Evolutionary conservation across 2,329 filamentous ascomycete genomes (phyloP), one percentile per base, ranked within the genome.

Genomic region (Shiraia sp.): DNA sequence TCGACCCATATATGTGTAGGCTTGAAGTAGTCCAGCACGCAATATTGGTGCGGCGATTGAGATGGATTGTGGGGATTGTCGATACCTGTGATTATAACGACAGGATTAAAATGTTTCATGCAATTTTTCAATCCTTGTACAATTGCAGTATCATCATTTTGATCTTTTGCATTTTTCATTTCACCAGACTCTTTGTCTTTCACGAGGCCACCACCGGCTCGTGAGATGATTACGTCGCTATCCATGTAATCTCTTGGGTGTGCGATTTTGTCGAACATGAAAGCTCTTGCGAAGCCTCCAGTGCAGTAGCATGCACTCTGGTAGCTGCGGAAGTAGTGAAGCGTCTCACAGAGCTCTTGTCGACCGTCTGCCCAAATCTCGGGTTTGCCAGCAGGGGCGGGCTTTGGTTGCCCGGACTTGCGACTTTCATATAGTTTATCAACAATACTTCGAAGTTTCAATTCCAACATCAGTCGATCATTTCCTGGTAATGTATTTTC

Each of bases 1-100:
- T 91, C 87, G 9, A 69, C 73, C 87, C 87, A 91, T 0, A 89
- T 72, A 34, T 85, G 72, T 0, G 84, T 86, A 10, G 87, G 72
- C 34, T 83, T 80, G 61, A 88, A 90, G 63, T 77, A 83, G n/a
- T 75, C 85, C 29, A 90, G 72, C 0, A 89, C 81, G 40, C 79
- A 82, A 55, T 83, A 90, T 1, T 76, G 70, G 42, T 84, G 74
- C 0, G 79, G 78, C 6, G 84, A 70, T 17, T 73, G 69, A 1
- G 74, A 75, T 0, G 74, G 72, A 13, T 78, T 72, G 15, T 74
- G 61, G 3, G 63, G 59, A 47, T 83, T 80, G 38, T 76, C 63
- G 12, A 76, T 63, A 1, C 85, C 83, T 76, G 65, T 64, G 22
- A 68, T 66, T 22, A 72, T 52, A 26, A 78, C 78, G 1, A 89